Evolutionary conservation across 2,329 filamentous ascomycete genomes (phyloP).

Genomic region (Rasamsonia emersonii): DNA sequence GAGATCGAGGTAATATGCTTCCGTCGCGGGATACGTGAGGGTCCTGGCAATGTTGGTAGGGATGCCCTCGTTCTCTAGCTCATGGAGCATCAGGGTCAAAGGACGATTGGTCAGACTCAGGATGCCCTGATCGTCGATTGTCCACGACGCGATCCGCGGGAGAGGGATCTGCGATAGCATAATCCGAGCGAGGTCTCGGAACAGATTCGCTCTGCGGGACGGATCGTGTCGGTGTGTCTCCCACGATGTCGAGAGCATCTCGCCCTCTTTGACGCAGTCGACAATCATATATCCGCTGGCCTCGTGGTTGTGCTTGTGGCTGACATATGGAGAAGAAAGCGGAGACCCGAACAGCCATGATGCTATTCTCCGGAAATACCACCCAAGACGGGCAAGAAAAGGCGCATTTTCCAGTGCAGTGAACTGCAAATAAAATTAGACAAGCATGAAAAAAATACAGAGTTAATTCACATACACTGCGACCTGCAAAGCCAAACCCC

Average conservation of each 20-base stretch:
- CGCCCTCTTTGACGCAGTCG: slow-evolving; percentile 6
- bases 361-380: slow-evolving; percentile 4
- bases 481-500: slow-evolving; percentile 30
- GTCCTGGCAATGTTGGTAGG: slow-evolving; percentile 22
- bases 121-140: slow-evolving; percentile 17
- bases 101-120: slow-evolving; percentile 17
- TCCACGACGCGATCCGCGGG: slow-evolving; percentile 25
- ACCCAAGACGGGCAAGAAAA: slow-evolving; percentile 5
- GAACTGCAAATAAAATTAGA: no score
- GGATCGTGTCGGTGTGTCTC: slow-evolving; percentile 5
- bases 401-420: slow-evolving; percentile 4
- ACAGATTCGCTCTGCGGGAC: slow-evolving; percentile 9
- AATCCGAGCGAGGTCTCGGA: slow-evolving; percentile 7
- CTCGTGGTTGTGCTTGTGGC: no score
- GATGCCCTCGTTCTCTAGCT: slow-evolving; percentile 26
- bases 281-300: slow-evolving; percentile 10
- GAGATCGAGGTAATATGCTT: slow-evolving; percentile 24
- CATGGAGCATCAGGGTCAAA: slow-evolving; percentile 16
- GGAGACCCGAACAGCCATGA: slow-evolving; percentile 9
- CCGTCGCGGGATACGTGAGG: slow-evolving; percentile 22
- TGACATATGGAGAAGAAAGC: slow-evolving; percentile 8
- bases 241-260: slow-evolving; percentile 12
- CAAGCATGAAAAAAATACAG: background rate
- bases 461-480: no score
- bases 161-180: slow-evolving; percentile 14